Percentiles rank a stretch among this genome's conserved stretches.
Evolutionary conservation across 768 basidiomycete species (phyloP).

Genomic region (Flagelloscypha sp.): DNA sequence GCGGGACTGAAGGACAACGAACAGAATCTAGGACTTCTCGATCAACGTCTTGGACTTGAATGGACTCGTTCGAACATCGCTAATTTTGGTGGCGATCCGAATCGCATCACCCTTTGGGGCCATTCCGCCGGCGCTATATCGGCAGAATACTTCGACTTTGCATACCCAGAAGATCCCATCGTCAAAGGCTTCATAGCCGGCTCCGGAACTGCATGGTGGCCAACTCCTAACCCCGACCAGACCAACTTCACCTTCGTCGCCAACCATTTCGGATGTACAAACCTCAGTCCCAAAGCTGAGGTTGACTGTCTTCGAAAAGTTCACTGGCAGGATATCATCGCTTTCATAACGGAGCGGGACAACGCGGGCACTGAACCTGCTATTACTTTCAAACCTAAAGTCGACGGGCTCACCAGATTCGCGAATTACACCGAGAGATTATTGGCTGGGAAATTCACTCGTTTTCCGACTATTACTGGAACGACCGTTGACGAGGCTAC

Average conservation of each 20-base stretch:
- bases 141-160: constrained; percentile 26
- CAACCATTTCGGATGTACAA: constrained; percentile 7
- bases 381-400: too few species aligned
- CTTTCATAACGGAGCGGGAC: constrained; percentile 9
- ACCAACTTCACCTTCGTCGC: constrained; percentile 11
- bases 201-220: constrained; percentile 24
- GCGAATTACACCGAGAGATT: constrained; percentile 7
- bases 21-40: constrained; percentile 33
- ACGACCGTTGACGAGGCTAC: constrained; percentile 8
- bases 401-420: constrained; percentile 8
- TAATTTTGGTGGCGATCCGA: constrained; percentile 57
- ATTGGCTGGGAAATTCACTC: constrained; percentile 4
- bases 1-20: constrained; percentile 24
- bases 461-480: constrained; percentile 6
- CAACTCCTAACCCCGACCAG: not conserved
- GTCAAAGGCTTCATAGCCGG: constrained; percentile 23
- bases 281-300: constrained; percentile 3
- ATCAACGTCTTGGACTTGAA: constrained; percentile 32
- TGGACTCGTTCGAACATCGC: constrained; percentile 43
- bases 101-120: constrained; percentile 47
- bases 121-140: constrained; percentile 37
- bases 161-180: constrained; percentile 25
- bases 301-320: constrained; percentile 10
- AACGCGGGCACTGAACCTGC: constrained; percentile 9
- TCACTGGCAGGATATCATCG: constrained; percentile 5